phyloP scores from a whole-genome alignment of 768 basidiomycete genomes.

The Mycena filopes region DNA sequence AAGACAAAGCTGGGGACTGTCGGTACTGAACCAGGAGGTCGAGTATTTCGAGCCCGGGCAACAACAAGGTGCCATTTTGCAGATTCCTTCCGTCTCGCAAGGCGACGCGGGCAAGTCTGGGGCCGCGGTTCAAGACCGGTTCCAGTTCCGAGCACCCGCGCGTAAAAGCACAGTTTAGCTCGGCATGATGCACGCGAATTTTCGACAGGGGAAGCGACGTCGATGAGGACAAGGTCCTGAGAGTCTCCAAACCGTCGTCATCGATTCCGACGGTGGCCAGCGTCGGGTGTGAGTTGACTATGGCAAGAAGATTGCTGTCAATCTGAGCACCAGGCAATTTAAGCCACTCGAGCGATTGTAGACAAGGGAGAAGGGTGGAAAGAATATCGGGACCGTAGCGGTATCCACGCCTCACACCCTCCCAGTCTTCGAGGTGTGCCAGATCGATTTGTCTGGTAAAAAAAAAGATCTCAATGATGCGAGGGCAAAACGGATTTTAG shows the following conservation, averaged over 20 bases:
- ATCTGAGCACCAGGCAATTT: neutral
- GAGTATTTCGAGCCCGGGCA: conserved; percentile 8
- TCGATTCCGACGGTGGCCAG: neutral
- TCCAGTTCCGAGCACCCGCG: neutral
- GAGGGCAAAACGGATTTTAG: no score
- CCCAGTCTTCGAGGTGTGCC: neutral
- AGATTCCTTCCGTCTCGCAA: neutral
- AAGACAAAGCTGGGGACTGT: neutral
- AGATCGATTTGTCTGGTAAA: conserved; percentile 20
- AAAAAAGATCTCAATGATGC: neutral
- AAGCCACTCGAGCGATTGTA: conserved; percentile 23
- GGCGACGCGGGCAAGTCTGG: neutral
- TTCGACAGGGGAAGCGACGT: conserved; percentile 7
- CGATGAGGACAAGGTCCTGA: neutral
- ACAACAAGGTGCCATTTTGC: neutral
- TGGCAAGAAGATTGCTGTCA: conserved; percentile 1
- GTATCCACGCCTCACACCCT: neutral
- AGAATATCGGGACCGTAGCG: conserved; percentile 10
- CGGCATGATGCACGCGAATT: neutral
- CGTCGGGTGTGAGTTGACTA: neutral
- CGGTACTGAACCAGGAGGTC: neutral
- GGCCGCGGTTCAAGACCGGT: neutral
- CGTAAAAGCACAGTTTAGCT: neutral
- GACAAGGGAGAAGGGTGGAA: neutral
- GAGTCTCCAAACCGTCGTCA: neutral